Conservation (phyloP, 139 green algal species). For the Yamagishiella unicocca region DNA sequence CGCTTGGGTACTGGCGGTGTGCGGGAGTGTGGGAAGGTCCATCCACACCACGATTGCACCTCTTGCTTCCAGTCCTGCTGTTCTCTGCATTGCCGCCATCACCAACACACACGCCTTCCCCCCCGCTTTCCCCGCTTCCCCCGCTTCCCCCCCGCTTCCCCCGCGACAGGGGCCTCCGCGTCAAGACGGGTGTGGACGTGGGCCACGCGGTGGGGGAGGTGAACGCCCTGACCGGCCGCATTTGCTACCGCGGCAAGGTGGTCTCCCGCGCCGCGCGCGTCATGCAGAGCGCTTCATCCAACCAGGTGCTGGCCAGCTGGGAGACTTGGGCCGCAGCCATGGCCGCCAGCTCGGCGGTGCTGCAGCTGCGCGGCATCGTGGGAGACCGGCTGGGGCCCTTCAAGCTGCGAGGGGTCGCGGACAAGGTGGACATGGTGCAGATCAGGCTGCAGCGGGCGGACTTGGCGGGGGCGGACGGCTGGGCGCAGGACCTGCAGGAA, state of each 20-base stretch:
- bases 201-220: constrained; percentile 56
- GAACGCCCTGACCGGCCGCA: constrained; percentile 52
- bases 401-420: constrained; percentile 43
- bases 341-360: background rate
- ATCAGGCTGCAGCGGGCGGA: constrained; percentile 21
- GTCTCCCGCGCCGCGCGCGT: constrained; percentile 32
- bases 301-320: constrained; percentile 48
- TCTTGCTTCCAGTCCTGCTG: background rate
- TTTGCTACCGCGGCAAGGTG: constrained; percentile 59
- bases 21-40: too few species aligned
- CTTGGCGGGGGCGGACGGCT: constrained; percentile 24
- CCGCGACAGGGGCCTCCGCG: constrained; percentile 44
- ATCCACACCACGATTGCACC: too few species aligned
- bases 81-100: background rate
- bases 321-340: constrained; percentile 33
- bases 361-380: constrained; percentile 34
- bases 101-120: background rate
- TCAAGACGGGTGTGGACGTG: constrained; percentile 58
- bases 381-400: constrained; percentile 47
- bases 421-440: constrained; percentile 42
- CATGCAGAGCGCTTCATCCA: constrained; percentile 33
- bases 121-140: background rate
- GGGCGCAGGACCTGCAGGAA: constrained; percentile 42
- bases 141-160: background rate
- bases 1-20: background rate